Conservation (phyloP, 1,139 yeast genomes). For the Arxiozyma heterogenica region DNA sequence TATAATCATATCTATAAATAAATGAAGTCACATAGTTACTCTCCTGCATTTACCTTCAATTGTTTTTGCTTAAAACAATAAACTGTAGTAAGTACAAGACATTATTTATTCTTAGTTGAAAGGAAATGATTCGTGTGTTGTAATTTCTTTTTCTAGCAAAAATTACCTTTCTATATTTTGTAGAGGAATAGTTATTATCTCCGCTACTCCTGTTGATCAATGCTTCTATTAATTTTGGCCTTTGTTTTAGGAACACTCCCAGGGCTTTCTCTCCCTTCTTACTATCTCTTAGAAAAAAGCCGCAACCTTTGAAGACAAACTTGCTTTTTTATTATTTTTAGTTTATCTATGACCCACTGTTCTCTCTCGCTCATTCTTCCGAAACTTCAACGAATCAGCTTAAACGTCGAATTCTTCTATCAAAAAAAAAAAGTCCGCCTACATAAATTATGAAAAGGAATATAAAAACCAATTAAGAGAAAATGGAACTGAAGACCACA, state of each 20-base stretch:
- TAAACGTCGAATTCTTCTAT: not conserved
- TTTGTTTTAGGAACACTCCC: not conserved
- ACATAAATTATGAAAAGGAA: not conserved
- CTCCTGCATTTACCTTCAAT: not conserved
- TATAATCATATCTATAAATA: not conserved
- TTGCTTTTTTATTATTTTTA: not conserved
- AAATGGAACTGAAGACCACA: not conserved
- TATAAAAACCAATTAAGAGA: not conserved
- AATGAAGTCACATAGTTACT: too few species aligned
- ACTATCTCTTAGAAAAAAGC: not conserved
- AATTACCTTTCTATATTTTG: not conserved
- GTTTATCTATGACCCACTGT: too few species aligned
- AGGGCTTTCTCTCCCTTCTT: not conserved
- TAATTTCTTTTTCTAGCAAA: not conserved
- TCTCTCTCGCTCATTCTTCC: not conserved
- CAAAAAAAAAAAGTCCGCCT: not conserved
- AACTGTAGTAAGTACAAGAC: not conserved
- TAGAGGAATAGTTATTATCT: not conserved
- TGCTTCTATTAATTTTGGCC: not conserved
- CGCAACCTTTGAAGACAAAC: not conserved
- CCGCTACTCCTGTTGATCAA: not conserved
- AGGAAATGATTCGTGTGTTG: not conserved
- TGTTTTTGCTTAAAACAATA: too few species aligned
- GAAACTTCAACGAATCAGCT: not conserved
- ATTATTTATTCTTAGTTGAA: too few species aligned